These are phyloP conservation scores for Pyrenophora teres DNA, from an alignment of 2,329 filamentous ascomycete genomes.

Conservation along the genomic window DNA sequence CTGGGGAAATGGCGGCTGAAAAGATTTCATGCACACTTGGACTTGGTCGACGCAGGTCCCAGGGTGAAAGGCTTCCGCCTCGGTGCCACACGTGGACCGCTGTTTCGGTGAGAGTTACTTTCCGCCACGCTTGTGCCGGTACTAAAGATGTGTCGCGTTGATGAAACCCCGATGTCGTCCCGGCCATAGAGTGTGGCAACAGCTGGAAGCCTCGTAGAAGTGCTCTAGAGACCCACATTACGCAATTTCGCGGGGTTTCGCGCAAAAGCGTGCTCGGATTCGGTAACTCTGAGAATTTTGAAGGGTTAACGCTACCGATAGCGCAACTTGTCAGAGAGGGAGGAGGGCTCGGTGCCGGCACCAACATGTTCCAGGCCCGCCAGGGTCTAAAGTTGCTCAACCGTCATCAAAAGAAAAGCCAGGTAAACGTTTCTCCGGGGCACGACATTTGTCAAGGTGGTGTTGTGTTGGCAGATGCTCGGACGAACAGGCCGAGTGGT, in stretches of 20 bases:
- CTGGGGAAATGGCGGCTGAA: slow-evolving; percentile 3
- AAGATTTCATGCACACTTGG: slow-evolving; percentile 2
- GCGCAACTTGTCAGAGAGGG: slow-evolving; percentile 1
- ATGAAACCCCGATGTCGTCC: not conserved
- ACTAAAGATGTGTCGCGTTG: not conserved
- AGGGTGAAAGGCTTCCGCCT: not conserved
- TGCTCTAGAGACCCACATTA: not conserved
- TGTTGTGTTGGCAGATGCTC: not conserved
- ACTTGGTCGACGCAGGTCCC: not conserved
- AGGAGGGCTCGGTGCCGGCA: slow-evolving; percentile 2
- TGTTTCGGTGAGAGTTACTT: not conserved
- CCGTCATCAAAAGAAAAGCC: not conserved
- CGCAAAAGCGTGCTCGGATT: not conserved
- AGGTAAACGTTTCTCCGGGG: not conserved
- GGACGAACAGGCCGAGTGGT: not conserved
- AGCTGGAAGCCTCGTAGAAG: not conserved
- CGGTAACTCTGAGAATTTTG: not conserved
- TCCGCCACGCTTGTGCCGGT: slow-evolving; percentile 4
- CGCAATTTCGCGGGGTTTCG: slow-evolving; percentile 1
- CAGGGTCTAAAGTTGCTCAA: not conserved
- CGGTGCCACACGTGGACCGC: slow-evolving; percentile 2
- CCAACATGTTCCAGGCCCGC: not conserved
- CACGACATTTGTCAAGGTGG: not conserved
- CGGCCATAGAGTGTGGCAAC: not conserved
- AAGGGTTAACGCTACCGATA: slow-evolving; percentile 8